Percentiles rank a stretch among this genome's conserved stretches.
Conservation (phyloP, 495 filamentous ascomycete genomes). For the Neurospora tetrasperma region DNA sequence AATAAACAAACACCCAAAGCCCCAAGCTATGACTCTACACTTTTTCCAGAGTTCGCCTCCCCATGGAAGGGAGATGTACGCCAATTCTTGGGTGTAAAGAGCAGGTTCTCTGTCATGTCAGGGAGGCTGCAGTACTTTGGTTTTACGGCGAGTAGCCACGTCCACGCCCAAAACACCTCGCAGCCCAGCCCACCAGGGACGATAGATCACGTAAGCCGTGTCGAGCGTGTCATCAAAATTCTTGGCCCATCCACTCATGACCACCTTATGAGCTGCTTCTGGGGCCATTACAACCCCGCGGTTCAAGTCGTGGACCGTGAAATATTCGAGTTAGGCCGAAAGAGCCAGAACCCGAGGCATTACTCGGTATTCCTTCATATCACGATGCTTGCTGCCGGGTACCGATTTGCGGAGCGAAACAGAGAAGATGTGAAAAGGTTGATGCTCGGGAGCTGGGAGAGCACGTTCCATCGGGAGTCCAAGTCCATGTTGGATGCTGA, state of each 20-base stretch:
- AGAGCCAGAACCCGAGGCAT: conserved; percentile 31
- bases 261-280: conserved; percentile 42
- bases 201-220: conserved; percentile 30
- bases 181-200: conserved; percentile 10
- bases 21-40: conserved; percentile 15
- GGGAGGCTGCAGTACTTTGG: conserved; percentile 38
- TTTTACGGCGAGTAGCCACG: conserved; percentile 33
- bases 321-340: conserved; percentile 39
- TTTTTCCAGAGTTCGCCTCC: conserved; percentile 17
- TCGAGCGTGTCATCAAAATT: conserved; percentile 33
- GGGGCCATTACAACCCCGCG: conserved; percentile 38
- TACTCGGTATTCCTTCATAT: conserved; percentile 44
- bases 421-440: conserved; percentile 40
- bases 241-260: conserved; percentile 37
- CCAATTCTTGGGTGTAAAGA: conserved; percentile 31
- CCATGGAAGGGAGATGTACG: conserved; percentile 34
- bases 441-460: conserved; percentile 35
- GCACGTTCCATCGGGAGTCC: conserved; percentile 42
- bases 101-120: conserved; percentile 34
- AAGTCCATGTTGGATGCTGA: conserved; percentile 42
- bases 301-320: conserved; percentile 37
- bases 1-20: not conserved
- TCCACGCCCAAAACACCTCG: conserved; percentile 14
- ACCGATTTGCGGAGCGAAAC: conserved; percentile 35
- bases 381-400: conserved; percentile 42